Evolutionary conservation across 1,139 yeast genomes (phyloP).

Genomic region (Scheffersomyces cryptocercus): DNA sequence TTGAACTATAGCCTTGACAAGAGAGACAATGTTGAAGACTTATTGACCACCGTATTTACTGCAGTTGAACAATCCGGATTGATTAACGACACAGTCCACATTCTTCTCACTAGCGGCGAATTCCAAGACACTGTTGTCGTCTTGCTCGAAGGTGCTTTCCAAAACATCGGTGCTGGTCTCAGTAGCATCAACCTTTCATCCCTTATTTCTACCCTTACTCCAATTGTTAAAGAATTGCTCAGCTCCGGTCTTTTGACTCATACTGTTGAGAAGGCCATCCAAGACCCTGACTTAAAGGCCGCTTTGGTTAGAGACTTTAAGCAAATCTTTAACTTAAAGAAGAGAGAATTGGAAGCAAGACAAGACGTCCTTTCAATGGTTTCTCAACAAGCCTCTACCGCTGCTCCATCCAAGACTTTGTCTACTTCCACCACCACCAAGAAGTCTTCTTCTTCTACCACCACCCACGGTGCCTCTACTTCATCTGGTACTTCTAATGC

Average conservation of each 20-base stretch:
- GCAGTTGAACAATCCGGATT: constrained; percentile 33
- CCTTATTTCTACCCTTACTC: constrained; percentile 22
- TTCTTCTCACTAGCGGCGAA: constrained; percentile 26
- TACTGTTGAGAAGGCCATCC: constrained; percentile 25
- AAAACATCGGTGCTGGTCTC: constrained; percentile 20
- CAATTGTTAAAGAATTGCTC: constrained; percentile 22
- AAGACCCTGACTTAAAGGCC: constrained; percentile 24
- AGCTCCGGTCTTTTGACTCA: constrained; percentile 29
- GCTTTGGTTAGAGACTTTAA: constrained; percentile 23
- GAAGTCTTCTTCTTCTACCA: constrained; percentile 6
- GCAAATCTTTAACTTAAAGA: constrained; percentile 1
- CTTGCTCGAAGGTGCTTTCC: constrained; percentile 26
- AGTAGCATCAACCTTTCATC: constrained; percentile 10
- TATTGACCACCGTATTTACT: constrained; percentile 31
- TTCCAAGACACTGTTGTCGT: constrained; percentile 30
- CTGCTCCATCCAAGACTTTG: constrained; percentile 5
- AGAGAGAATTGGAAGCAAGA: constrained; percentile 5
- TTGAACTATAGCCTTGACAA: constrained; percentile 13
- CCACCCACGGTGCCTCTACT: background rate
- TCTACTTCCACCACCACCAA: constrained; percentile 9
- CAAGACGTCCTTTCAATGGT: background rate
- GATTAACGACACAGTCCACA: constrained; percentile 25
- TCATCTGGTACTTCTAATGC: background rate
- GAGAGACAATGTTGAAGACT: constrained; percentile 37
- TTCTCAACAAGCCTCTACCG: constrained; percentile 2